phyloP scores from a whole-genome alignment of 441 rosid genomes.

The Lepidium campestre region DNA sequence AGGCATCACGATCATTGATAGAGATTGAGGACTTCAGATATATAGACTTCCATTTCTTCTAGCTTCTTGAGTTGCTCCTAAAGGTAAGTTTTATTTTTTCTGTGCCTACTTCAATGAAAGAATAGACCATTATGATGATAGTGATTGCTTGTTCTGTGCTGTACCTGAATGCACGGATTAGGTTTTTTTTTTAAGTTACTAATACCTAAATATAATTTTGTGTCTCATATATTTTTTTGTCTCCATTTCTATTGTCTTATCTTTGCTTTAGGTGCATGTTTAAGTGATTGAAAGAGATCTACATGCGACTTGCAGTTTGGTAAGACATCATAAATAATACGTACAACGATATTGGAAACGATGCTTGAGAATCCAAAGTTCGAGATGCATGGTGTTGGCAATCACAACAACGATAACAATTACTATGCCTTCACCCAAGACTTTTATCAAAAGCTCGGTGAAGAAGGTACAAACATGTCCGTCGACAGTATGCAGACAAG shows the following conservation, averaged over 20 bases:
- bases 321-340: conserved; percentile 28
- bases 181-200: background rate
- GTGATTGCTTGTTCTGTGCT: background rate
- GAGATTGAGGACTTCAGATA: background rate
- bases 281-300: conserved; percentile 3
- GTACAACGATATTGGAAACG: conserved; percentile 33
- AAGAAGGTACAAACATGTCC: conserved; percentile 87
- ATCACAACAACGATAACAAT: conserved; percentile 47
- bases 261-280: conserved; percentile 18
- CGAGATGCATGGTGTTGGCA: conserved; percentile 41
- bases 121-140: background rate
- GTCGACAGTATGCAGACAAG: conserved; percentile 80
- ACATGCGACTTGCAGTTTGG: background rate
- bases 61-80: background rate
- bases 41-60: background rate
- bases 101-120: background rate
- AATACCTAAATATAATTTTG: background rate
- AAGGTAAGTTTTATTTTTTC: background rate
- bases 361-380: conserved; percentile 75
- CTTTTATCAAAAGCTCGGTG: conserved; percentile 70
- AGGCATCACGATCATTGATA: background rate
- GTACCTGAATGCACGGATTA: background rate
- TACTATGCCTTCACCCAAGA: conserved; percentile 79
- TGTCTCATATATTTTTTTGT: background rate
- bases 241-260: background rate